Base-by-base conservation (phyloP, 1,284 basidiomycete species). In the Meripilus lineatus region DNA sequence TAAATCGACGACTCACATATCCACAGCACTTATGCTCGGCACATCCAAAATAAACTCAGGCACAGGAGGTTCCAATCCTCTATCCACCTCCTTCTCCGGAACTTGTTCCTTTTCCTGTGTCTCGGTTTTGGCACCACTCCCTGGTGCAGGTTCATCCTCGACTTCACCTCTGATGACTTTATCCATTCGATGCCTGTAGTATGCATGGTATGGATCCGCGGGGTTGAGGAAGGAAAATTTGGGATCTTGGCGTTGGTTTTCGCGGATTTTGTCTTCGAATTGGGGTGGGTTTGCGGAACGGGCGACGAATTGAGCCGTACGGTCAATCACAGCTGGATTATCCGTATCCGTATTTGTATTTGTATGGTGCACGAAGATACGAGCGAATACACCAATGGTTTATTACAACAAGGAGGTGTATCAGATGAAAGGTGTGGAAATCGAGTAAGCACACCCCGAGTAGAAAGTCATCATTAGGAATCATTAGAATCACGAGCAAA, bases 221-320 rank as follows among this genome's bases (percentile, higher is more conserved):
- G 87, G 81, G 69, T 93, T 93, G 64, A 98, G 77, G 73, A 98
- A 98, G 45, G 93, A 89, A 74, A 97, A 97, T 68, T 95, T 93
- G 51, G 93, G 90, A 72, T 97, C 93, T 51, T 83, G 79, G 69
- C 91, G 90, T 66, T 94, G 93, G 59, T 87, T 84, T 68, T 95
- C 91, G 56, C 92, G 82, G 63, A 98, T 93, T 72, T 94, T 94
- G 64, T 93, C 89, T 69, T 97, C 94, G 57, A 98, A 93, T 55
- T 86, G 81, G 11, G 80, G 75, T 3, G 93, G 91, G 57, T 94
- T 90, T 17, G 86, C 84, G 20, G 91, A 93, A 55, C 89, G 86
- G 17, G 93, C 92, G 50, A 99, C 89, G 51, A 91, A 94, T n/a
- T 78, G 66, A 11, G 96, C 94, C 5, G 96, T 99, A 61, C 93